Conservation (phyloP, 108 stramenopile genomes). For the Parmales sp. region DNA sequence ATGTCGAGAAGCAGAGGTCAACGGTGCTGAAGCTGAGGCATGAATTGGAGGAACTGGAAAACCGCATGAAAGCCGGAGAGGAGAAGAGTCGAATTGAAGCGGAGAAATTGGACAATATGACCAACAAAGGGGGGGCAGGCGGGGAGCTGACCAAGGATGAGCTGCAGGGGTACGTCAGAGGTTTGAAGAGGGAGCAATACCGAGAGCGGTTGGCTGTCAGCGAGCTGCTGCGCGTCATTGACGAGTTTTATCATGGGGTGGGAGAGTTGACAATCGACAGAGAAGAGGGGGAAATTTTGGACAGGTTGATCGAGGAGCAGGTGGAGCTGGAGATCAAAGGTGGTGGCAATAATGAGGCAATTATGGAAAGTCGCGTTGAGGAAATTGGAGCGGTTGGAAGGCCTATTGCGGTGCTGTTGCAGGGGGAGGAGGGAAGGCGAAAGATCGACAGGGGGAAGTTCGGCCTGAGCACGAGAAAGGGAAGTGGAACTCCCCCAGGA, state of each 20-base stretch:
- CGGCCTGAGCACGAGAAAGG: neutral
- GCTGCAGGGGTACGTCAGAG: neutral
- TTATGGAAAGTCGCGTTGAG: neutral
- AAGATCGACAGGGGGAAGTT: neutral
- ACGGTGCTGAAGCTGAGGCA: neutral
- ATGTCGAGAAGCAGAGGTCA: neutral
- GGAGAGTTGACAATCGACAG: neutral
- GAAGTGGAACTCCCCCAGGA: neutral
- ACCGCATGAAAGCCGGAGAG: neutral
- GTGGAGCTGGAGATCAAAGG: neutral
- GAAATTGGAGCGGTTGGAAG: neutral
- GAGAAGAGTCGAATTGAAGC: neutral
- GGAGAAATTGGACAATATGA: too few species aligned
- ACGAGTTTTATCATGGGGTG: neutral
- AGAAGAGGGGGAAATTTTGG: neutral
- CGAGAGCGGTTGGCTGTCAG: neutral
- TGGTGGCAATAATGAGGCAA: neutral
- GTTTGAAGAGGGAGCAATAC: neutral
- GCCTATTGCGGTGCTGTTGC: too few species aligned
- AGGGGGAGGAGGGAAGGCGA: too few species aligned
- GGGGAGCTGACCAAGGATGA: neutral
- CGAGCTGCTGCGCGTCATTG: neutral
- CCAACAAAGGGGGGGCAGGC: neutral
- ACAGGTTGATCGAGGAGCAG: neutral
- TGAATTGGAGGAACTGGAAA: neutral